phyloP scores from a whole-genome alignment of 768 basidiomycete species.

The Suillus alpinus region DNA sequence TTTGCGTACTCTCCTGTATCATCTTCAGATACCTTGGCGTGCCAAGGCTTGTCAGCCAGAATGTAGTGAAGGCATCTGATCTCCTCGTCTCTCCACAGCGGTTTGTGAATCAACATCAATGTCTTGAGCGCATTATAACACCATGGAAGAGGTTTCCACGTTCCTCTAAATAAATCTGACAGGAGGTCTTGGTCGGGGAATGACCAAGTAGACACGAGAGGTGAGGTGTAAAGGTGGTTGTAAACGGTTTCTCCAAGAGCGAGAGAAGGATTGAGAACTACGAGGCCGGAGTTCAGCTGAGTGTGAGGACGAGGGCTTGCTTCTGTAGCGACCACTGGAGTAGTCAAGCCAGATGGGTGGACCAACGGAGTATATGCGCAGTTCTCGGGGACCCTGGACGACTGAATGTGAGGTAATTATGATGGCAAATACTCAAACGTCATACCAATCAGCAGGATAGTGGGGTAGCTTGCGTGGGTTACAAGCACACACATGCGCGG shows the following conservation, averaged over 20 bases:
- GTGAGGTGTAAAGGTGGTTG: constrained; percentile 42
- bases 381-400: constrained; percentile 81
- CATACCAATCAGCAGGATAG: constrained; percentile 88
- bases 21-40: constrained; percentile 42
- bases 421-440: background rate
- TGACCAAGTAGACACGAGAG: constrained; percentile 50
- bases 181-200: constrained; percentile 96
- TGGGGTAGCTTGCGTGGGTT: constrained; percentile 83
- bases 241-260: constrained; percentile 51
- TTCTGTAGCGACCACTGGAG: constrained; percentile 39
- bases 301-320: constrained; percentile 68
- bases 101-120: constrained; percentile 65
- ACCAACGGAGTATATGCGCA: constrained; percentile 70
- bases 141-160: constrained; percentile 79
- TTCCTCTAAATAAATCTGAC: constrained; percentile 72
- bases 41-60: constrained; percentile 85
- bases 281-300: constrained; percentile 88
- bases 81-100: constrained; percentile 83
- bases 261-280: constrained; percentile 77
- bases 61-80: constrained; percentile 89
- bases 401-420: background rate
- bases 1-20: constrained; percentile 48
- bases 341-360: constrained; percentile 44
- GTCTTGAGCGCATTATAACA: constrained; percentile 93
- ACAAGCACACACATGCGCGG: constrained; percentile 89